phyloP scores from a whole-genome alignment of 306 rosid species.

The Vicia faba region DNA sequence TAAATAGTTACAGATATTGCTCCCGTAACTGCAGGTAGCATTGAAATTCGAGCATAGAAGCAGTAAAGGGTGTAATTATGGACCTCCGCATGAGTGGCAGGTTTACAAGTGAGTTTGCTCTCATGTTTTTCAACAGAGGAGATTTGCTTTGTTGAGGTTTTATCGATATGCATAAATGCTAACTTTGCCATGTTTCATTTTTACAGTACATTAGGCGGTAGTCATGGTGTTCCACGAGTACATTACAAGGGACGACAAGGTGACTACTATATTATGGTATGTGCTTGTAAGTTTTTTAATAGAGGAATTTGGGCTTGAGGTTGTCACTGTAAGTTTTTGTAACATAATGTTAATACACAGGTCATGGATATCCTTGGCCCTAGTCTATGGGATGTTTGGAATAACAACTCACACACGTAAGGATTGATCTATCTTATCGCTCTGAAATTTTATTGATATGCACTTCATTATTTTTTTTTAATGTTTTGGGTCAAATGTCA shows the following conservation, averaged over 20 bases:
- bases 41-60: conserved; percentile 91
- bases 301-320: conserved; percentile 16
- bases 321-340: conserved; percentile 26
- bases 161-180: background rate
- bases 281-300: conserved; percentile 23
- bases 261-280: conserved; percentile 91
- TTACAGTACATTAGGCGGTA: conserved; percentile 83
- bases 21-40: conserved; percentile 65
- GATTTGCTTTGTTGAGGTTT: conserved; percentile 13
- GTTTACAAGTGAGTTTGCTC: conserved; percentile 77
- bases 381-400: conserved; percentile 97
- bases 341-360: conserved; percentile 41
- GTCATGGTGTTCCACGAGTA: conserved; percentile 93
- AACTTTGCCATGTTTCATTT: background rate
- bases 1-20: background rate
- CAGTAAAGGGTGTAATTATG: conserved; percentile 92
- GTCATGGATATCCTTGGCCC: conserved; percentile 98
- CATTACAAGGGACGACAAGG: conserved; percentile 94
- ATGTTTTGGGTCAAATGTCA: background rate
- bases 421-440: conserved; percentile 47
- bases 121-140: background rate
- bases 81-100: conserved; percentile 97
- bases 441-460: conserved; percentile 13
- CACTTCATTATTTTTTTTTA: background rate
- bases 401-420: conserved; percentile 70